Evolutionary conservation across 2,329 filamentous ascomycete species (phyloP).

Genomic region (Aaosphaeria pasadenensis): DNA sequence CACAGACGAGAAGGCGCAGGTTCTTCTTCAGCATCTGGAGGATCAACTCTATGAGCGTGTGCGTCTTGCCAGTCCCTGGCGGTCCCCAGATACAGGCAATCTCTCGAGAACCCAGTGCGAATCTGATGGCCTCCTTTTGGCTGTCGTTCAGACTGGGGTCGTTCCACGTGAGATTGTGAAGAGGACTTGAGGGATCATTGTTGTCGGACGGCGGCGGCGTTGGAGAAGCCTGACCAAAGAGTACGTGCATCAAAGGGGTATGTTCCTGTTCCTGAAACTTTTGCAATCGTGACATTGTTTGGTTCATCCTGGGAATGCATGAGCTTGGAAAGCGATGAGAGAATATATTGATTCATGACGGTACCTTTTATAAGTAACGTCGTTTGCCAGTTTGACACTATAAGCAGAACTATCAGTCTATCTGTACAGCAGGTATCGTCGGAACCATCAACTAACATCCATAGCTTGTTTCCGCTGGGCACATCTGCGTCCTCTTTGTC

Average conservation of each 20-base stretch:
- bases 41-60: slow-evolving; percentile 92
- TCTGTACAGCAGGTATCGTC: not conserved
- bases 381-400: slow-evolving; percentile 65
- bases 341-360: slow-evolving; percentile 12
- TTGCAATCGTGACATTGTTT: slow-evolving; percentile 59
- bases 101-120: slow-evolving; percentile 77
- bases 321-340: slow-evolving; percentile 4
- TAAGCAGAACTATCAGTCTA: slow-evolving; percentile 29
- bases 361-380: slow-evolving; percentile 63
- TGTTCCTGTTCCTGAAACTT: slow-evolving; percentile 56
- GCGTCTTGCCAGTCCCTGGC: slow-evolving; percentile 94
- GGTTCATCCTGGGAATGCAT: slow-evolving; percentile 51
- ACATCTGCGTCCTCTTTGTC: slow-evolving; percentile 61
- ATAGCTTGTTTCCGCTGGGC: slow-evolving; percentile 54
- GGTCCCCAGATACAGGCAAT: slow-evolving; percentile 91
- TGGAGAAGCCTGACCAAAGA: slow-evolving; percentile 58
- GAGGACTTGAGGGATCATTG: slow-evolving; percentile 34
- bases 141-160: slow-evolving; percentile 59
- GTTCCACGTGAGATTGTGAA: slow-evolving; percentile 50
- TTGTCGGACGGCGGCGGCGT: slow-evolving; percentile 48
- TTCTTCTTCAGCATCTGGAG: slow-evolving; percentile 77
- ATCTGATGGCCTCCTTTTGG: slow-evolving; percentile 66
- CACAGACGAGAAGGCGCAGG: slow-evolving; percentile 83
- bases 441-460: slow-evolving; percentile 52
- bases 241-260: slow-evolving; percentile 57